Percentiles rank a stretch among this genome's conserved stretches.
These are phyloP conservation scores for Candida nanaspora DNA, from an alignment of 805 yeast genomes.

Conservation along the genomic window DNA sequence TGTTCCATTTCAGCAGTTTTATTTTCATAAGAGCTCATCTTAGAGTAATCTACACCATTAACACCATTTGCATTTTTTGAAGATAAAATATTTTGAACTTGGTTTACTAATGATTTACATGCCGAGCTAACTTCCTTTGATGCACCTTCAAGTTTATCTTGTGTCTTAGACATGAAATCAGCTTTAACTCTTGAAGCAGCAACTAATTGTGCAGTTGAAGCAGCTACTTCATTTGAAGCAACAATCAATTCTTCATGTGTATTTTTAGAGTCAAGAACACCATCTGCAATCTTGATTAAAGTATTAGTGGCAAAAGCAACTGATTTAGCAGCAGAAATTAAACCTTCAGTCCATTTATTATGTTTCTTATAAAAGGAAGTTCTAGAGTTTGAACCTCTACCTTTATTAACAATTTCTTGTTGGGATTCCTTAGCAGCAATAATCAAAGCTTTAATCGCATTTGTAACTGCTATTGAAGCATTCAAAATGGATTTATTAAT, in stretches of 20 bases:
- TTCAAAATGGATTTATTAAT: constrained; percentile 70
- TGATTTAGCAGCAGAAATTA: constrained; percentile 81
- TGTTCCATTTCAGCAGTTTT: constrained; percentile 88
- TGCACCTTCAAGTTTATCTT: constrained; percentile 63
- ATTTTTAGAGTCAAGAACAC: constrained; percentile 53
- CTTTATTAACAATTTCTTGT: constrained; percentile 60
- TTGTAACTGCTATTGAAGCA: constrained; percentile 75
- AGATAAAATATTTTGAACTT: constrained; percentile 53
- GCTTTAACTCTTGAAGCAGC: constrained; percentile 89
- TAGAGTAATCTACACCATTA: constrained; percentile 55
- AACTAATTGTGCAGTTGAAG: constrained; percentile 86
- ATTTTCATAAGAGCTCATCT: constrained; percentile 68
- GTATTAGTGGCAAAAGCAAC: constrained; percentile 79
- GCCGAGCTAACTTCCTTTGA: constrained; percentile 67
- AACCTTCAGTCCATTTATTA: constrained; percentile 91
- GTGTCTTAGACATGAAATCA: constrained; percentile 66
- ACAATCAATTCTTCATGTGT: constrained; percentile 80
- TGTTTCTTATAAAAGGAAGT: constrained; percentile 80
- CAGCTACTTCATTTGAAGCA: constrained; percentile 87
- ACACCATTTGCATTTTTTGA: constrained; percentile 20
- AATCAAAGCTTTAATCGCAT: constrained; percentile 67
- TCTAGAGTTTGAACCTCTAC: constrained; percentile 56
- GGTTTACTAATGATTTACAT: constrained; percentile 62
- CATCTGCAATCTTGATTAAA: constrained; percentile 83
- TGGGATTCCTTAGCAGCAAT: constrained; percentile 76